Conservation (phyloP, 306 rosid species). For the Cyclanthera cordifolia region DNA sequence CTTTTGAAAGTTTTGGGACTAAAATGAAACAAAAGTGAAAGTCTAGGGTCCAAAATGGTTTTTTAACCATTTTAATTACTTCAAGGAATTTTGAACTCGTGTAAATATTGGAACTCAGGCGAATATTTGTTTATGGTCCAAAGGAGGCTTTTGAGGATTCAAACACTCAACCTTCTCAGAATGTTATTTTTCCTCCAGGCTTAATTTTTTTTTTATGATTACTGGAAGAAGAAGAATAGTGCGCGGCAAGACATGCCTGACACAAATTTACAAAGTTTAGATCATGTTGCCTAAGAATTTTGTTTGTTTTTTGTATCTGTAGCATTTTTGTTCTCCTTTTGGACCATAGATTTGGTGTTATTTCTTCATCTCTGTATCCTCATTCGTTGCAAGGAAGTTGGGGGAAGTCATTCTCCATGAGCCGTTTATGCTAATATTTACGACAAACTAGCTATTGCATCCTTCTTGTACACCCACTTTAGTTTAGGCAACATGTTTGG, state of each 20-base stretch:
- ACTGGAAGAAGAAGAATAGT: background rate
- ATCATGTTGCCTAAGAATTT: background rate
- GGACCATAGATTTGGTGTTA: background rate
- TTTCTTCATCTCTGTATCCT: background rate
- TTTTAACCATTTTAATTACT: too few species aligned
- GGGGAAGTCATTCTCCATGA: background rate
- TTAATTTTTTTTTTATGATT: background rate
- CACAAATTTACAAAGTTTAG: background rate
- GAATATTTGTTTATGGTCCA: background rate
- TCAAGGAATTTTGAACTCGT: background rate
- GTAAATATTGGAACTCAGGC: background rate
- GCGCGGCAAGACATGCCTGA: background rate
- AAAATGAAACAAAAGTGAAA: too few species aligned
- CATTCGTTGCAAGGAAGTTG: background rate
- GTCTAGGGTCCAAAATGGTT: too few species aligned
- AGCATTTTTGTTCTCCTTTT: background rate
- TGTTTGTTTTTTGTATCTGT: background rate
- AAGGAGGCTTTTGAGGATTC: background rate
- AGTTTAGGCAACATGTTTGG: background rate
- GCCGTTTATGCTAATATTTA: background rate
- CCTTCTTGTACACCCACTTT: background rate
- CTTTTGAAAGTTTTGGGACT: too few species aligned
- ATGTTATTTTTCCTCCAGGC: background rate
- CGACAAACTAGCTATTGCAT: background rate
- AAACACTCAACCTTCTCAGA: background rate